Conservation (phyloP, 2,329 filamentous ascomycete species). For the Arthrobotrys sphaeroides region DNA sequence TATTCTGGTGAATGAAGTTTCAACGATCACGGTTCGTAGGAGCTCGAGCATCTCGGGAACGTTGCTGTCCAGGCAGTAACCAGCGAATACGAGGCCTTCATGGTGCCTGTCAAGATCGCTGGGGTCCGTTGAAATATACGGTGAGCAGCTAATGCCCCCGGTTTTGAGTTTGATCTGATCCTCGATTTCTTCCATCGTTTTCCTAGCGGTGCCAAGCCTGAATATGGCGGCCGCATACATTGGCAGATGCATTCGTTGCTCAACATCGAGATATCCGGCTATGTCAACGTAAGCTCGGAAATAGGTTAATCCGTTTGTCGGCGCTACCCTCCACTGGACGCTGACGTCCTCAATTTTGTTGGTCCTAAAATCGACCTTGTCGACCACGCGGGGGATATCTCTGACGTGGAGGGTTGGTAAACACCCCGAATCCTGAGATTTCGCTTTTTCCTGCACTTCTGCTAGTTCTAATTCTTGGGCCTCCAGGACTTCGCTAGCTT, state of each 20-base stretch:
- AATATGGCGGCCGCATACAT: slow-evolving; percentile 92
- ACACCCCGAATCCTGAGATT: slow-evolving; percentile 84
- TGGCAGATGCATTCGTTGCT: slow-evolving; percentile 83
- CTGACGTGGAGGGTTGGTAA: slow-evolving; percentile 86
- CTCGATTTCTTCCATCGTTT: slow-evolving; percentile 93
- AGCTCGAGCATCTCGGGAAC: slow-evolving; percentile 91
- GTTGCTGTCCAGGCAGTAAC: slow-evolving; percentile 88
- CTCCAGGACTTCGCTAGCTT: slow-evolving; percentile 76
- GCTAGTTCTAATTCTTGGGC: slow-evolving; percentile 82
- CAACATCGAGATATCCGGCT: slow-evolving; percentile 76
- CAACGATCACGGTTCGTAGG: slow-evolving; percentile 78
- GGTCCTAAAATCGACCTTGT: slow-evolving; percentile 74
- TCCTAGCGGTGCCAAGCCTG: slow-evolving; percentile 86
- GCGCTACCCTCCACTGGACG: slow-evolving; percentile 89
- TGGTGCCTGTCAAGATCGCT: slow-evolving; percentile 74
- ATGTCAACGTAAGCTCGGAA: slow-evolving; percentile 88
- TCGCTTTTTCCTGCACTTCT: slow-evolving; percentile 82
- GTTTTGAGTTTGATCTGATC: slow-evolving; percentile 96
- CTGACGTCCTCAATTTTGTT: slow-evolving; percentile 69
- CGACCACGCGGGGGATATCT: slow-evolving; percentile 84
- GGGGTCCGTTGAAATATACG: slow-evolving; percentile 83
- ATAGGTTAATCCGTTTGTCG: slow-evolving; percentile 95
- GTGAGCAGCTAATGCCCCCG: slow-evolving; percentile 84
- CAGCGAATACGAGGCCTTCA: slow-evolving; percentile 84
- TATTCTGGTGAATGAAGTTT: slow-evolving; percentile 87